phyloP scores from a whole-genome alignment of 2,329 filamentous ascomycete genomes.

The Penicillium corylophilum region DNA sequence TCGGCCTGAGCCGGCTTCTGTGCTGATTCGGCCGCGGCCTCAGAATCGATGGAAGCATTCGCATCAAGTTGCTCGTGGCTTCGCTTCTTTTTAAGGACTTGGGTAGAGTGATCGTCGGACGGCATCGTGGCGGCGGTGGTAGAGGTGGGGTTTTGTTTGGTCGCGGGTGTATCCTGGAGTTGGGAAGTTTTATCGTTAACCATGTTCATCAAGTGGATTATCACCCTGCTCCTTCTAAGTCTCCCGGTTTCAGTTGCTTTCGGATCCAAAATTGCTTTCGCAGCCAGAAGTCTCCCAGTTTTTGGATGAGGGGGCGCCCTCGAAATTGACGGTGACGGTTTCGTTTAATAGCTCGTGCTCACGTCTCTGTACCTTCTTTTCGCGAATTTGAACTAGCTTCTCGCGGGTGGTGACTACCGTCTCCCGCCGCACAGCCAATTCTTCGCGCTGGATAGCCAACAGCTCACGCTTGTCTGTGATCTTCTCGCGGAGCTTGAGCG shows the following conservation, averaged over 20 bases:
- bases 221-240: background rate
- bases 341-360: background rate
- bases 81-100: background rate
- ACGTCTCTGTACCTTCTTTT: background rate
- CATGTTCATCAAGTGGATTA: background rate
- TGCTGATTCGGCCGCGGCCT: background rate
- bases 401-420: background rate
- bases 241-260: background rate
- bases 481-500: background rate
- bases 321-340: background rate
- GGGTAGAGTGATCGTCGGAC: background rate
- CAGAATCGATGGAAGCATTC: background rate
- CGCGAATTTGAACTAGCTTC: background rate
- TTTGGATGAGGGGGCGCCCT: background rate
- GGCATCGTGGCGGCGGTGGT: background rate
- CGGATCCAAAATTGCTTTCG: background rate
- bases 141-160: background rate
- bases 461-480: background rate
- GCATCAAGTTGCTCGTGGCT: background rate
- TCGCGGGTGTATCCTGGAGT: background rate
- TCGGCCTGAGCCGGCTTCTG: background rate
- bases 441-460: background rate
- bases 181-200: background rate
- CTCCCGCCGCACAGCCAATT: background rate
- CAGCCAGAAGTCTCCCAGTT: background rate